These are phyloP conservation scores for Auricularia cornea DNA, from an alignment of 768 basidiomycete genomes.

Conservation along the genomic window DNA sequence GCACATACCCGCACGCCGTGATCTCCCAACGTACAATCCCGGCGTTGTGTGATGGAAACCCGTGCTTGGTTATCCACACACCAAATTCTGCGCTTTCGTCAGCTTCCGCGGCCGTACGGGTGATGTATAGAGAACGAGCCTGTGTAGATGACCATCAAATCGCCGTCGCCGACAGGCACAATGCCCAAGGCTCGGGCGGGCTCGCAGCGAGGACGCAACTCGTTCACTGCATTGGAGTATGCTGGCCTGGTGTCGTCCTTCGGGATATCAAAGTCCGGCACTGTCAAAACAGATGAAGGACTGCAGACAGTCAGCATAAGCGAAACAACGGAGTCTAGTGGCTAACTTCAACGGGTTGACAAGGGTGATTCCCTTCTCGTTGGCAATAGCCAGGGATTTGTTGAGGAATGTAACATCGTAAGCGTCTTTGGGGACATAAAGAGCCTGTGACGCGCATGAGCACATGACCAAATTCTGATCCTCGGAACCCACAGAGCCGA, in stretches of 20 bases:
- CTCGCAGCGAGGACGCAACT: constrained; percentile 53
- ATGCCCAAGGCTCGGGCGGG: constrained; percentile 58
- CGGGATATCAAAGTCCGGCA: constrained; percentile 29
- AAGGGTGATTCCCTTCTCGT: constrained; percentile 55
- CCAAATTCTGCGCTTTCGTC: constrained; percentile 48
- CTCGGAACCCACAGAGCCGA: constrained; percentile 62
- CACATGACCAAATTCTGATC: too few relatives aligned
- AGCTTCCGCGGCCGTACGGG: too few relatives aligned
- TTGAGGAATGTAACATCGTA: constrained; percentile 49
- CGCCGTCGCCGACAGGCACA: constrained; percentile 42
- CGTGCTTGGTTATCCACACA: constrained; percentile 66
- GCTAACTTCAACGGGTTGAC: constrained; percentile 61
- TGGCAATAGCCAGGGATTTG: constrained; percentile 59
- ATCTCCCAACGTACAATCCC: constrained; percentile 75
- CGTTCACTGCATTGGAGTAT: constrained; percentile 41
- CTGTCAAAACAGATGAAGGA: constrained; percentile 20
- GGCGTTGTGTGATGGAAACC: constrained; percentile 50
- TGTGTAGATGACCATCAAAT: constrained; percentile 68
- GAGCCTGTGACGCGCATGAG: constrained; percentile 33
- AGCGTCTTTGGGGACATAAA: constrained; percentile 65
- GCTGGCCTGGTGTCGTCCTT: constrained; percentile 41
- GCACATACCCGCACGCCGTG: constrained; percentile 51
- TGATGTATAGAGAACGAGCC: too few relatives aligned
- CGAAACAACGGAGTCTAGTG: neutral
- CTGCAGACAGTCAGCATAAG: neutral